Conservation (phyloP, 1,284 basidiomycete genomes). For the Boletellus deceptivus region DNA sequence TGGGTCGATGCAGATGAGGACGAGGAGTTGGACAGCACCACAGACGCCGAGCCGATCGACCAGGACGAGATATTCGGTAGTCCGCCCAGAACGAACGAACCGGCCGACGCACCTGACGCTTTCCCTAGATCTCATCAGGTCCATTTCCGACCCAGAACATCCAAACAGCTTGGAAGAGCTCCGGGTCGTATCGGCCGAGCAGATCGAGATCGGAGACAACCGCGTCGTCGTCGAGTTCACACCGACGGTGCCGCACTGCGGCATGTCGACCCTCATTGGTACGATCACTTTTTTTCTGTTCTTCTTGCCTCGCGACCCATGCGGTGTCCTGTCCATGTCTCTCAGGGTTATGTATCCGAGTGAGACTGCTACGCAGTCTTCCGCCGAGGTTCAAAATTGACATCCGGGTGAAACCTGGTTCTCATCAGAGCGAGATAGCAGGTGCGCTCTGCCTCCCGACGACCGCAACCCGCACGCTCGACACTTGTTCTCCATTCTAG, state of each 20-base stretch:
- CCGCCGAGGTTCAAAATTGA: constrained; percentile 95
- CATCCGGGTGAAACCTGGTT: constrained; percentile 90
- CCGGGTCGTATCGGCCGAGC: constrained; percentile 88
- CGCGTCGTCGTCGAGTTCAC: constrained; percentile 88
- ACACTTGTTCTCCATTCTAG: constrained; percentile 38
- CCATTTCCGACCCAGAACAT: constrained; percentile 96
- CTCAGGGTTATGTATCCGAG: constrained; percentile 87
- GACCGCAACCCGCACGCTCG: background rate
- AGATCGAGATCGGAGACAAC: constrained; percentile 76
- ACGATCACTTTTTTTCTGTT: background rate
- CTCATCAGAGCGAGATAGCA: constrained; percentile 92
- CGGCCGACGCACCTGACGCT: background rate
- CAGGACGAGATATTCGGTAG: constrained; percentile 68
- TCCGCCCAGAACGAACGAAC: too few relatives aligned
- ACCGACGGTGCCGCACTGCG: constrained; percentile 97
- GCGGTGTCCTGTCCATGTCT: constrained; percentile 2
- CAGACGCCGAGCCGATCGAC: constrained; percentile 61
- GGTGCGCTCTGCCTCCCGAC: constrained; percentile 43
- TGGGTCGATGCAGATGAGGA: constrained; percentile 49
- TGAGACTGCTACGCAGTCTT: constrained; percentile 85
- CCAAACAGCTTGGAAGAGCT: constrained; percentile 97
- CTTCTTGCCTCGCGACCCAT: background rate
- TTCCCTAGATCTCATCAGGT: constrained; percentile 79
- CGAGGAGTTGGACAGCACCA: constrained; percentile 27
- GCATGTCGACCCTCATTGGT: constrained; percentile 98